Base-by-base conservation (phyloP, 345 rosid species). In the Moringa oleifera region DNA sequence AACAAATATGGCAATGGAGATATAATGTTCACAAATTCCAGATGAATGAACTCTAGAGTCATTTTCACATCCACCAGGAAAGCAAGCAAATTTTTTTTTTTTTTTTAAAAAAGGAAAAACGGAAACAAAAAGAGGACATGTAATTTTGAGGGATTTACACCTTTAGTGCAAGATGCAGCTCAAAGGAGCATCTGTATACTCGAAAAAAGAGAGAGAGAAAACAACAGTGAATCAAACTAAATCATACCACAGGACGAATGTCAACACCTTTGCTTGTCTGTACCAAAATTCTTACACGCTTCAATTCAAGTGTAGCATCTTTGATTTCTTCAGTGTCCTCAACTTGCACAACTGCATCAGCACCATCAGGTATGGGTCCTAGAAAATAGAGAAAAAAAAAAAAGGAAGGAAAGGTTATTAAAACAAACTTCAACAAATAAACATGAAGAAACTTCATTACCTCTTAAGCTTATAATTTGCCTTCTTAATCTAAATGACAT, bases 321-420 rank as follows among this genome's bases (percentile, higher is more conserved):
- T 66, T 68, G 57, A 81, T 63, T 62, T 73, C 71, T 76, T 80
- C 69, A 61, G 97, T 86, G 73, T 90, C 86, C 80, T 94, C 99
- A 55, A 94, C 96, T 83, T 94, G 99, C 72, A 94, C 85, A 68
- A 94, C 97, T 58, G 96, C 93, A 79, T 90, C 96, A 15, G 99
- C 99, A 57, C 97, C 95, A 79, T 94, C 89, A 19, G 99, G 97
- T 57, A 90, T 90, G 25, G 95, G 97, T 62, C 99, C 97, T 90
- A 68, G 25, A 53, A 62, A 28, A 68, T 50, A 64, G 12, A 7
- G 13, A 15, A 7, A 7, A 41, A 41, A 15, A 7, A 7, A 41
- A 41, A 41, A 41, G 6, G 47, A 11, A 41, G 17, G 47, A 41
- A 41, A 41, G 13, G 47, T 41, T 15, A 41, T 1, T 15, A 56